These are phyloP conservation scores for Thermoascus crustaceus DNA, from an alignment of 2,329 filamentous ascomycete species.

Conservation along the genomic window DNA sequence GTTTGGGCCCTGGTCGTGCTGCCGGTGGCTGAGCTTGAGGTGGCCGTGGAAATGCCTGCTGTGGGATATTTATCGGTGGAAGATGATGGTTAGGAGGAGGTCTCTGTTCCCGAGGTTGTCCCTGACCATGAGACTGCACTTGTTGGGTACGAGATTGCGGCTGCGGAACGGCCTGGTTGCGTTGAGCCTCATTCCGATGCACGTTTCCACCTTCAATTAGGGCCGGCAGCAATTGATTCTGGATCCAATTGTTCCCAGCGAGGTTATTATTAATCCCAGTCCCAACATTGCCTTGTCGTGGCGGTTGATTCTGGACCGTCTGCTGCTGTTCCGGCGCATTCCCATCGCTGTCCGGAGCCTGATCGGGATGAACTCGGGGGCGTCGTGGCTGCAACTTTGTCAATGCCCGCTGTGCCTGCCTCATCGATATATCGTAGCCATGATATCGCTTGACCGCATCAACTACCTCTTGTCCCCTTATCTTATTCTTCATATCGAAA, in stretches of 20 bases:
- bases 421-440: conserved; percentile 32
- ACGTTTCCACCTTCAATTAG: conserved; percentile 21
- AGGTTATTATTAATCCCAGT: conserved; percentile 19
- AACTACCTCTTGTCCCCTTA: conserved; percentile 31
- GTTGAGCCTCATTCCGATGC: conserved; percentile 15
- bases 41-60: conserved; percentile 15
- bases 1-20: conserved; percentile 16
- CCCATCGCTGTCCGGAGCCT: conserved; percentile 1
- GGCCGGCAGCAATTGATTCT: conserved; percentile 19
- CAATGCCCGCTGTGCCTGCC: conserved; percentile 32
- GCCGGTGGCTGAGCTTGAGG: conserved; percentile 12
- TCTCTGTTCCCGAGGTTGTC: conserved; percentile 16
- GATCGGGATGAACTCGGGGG: conserved; percentile 6
- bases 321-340: background rate
- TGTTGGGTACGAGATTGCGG: conserved; percentile 7
- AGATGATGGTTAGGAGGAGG: conserved; percentile 16
- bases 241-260: conserved; percentile 26
- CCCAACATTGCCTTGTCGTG: conserved; percentile 19
- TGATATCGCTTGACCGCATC: conserved; percentile 35
- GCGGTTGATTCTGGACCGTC: conserved; percentile 6
- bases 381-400: conserved; percentile 27
- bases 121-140: conserved; percentile 14
- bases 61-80: conserved; percentile 17
- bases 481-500: conserved; percentile 30
- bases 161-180: conserved; percentile 11